Evolutionary conservation across 352 stramenopile genomes (phyloP).

Genomic region (Globisporangium canariense): DNA sequence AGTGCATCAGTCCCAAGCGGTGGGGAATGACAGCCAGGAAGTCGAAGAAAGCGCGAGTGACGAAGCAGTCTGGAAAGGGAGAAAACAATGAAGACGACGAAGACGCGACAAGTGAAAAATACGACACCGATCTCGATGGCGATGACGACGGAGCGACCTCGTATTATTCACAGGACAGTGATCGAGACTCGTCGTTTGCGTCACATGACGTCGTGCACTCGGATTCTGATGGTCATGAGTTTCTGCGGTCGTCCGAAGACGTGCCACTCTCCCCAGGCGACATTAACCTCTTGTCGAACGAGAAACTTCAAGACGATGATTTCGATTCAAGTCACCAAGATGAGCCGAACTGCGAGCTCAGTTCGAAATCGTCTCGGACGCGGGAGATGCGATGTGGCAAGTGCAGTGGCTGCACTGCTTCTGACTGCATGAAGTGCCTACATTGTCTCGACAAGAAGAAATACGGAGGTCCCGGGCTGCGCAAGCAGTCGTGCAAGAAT

Average conservation of each 20-base stretch:
- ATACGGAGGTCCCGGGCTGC: constrained; percentile 70
- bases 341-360: constrained; percentile 31
- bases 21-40: constrained; percentile 49
- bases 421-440: constrained; percentile 74
- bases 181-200: constrained; percentile 38
- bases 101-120: constrained; percentile 31
- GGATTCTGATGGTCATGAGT: constrained; percentile 29
- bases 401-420: constrained; percentile 61
- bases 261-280: constrained; percentile 31
- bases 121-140: constrained; percentile 27
- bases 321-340: constrained; percentile 9
- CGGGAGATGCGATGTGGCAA: constrained; percentile 77
- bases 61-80: constrained; percentile 9
- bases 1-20: constrained; percentile 72
- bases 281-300: constrained; percentile 26
- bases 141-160: constrained; percentile 31
- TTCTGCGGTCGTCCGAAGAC: constrained; percentile 28
- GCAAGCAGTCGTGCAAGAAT: constrained; percentile 82
- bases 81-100: constrained; percentile 20
- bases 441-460: constrained; percentile 87
- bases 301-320: constrained; percentile 35
- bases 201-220: constrained; percentile 21
- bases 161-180: constrained; percentile 58
- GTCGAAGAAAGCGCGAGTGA: constrained; percentile 29
- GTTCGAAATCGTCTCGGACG: constrained; percentile 36